Evolutionary conservation across 1,139 yeast genomes (phyloP).

Genomic region (Suhomyces taliae): DNA sequence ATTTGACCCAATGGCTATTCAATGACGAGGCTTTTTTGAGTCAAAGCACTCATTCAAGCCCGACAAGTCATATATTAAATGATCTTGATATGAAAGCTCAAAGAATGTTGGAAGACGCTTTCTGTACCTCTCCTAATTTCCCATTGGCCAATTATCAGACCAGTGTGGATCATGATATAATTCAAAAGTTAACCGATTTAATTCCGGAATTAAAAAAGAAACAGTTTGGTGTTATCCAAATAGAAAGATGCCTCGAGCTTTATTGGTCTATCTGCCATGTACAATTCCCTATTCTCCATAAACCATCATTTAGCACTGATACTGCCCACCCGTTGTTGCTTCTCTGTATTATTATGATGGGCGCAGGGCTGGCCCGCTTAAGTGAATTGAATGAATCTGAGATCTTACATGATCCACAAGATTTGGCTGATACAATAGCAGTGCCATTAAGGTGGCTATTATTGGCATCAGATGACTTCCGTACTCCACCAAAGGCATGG

Average conservation of each 20-base stretch:
- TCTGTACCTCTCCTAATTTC: slow-evolving; percentile 31
- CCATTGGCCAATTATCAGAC: slow-evolving; percentile 26
- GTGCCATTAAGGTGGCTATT: slow-evolving; percentile 62
- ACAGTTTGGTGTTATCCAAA: slow-evolving; percentile 21
- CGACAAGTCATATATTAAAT: slow-evolving; percentile 14
- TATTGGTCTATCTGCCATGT: slow-evolving; percentile 62
- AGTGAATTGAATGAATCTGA: slow-evolving; percentile 14
- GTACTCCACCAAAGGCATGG: slow-evolving; percentile 57
- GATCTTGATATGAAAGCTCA: slow-evolving; percentile 1
- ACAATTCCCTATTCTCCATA: slow-evolving; percentile 59
- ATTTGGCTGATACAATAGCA: slow-evolving; percentile 43
- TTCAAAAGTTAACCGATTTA: slow-evolving; percentile 25
- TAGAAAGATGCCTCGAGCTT: slow-evolving; percentile 26
- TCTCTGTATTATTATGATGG: slow-evolving; percentile 54
- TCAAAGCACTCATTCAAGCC: slow-evolving; percentile 7
- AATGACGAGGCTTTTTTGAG: slow-evolving; percentile 20
- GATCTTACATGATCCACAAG: slow-evolving; percentile 16
- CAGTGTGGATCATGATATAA: slow-evolving; percentile 24
- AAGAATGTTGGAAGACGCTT: slow-evolving; percentile 23
- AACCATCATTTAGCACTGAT: slow-evolving; percentile 58
- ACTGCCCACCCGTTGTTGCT: slow-evolving; percentile 51
- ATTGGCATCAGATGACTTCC: slow-evolving; percentile 56
- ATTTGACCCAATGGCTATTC: slow-evolving; percentile 30
- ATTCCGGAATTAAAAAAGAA: slow-evolving; percentile 33
- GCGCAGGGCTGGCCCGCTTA: slow-evolving; percentile 30